phyloP scores from a whole-genome alignment of 2,329 filamentous ascomycete species.

The Malbranchea cinnamomea region DNA sequence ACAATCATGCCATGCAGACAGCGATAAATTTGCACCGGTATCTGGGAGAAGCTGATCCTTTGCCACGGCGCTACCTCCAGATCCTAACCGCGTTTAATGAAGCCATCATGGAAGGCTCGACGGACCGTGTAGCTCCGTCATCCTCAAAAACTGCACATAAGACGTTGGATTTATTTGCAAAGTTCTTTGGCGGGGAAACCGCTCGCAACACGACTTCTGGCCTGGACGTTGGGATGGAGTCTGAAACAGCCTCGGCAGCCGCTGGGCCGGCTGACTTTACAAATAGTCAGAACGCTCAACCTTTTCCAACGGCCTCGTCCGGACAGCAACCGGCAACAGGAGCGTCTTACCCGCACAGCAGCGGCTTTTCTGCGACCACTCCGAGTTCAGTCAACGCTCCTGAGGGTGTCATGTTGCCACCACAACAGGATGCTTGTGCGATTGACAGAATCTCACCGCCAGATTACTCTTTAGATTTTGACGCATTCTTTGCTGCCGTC shows the following conservation, averaged over 20 bases:
- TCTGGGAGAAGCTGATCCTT: conserved; percentile 34
- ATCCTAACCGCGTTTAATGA: conserved; percentile 37
- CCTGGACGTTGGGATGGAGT: not conserved
- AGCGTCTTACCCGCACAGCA: too few species aligned
- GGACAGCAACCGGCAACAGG: not conserved
- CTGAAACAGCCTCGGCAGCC: not conserved
- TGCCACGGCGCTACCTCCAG: conserved; percentile 35
- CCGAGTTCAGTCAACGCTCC: too few species aligned
- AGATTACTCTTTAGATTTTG: conserved; percentile 7
- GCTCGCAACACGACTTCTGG: conserved; percentile 1
- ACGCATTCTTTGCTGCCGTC: conserved; percentile 5
- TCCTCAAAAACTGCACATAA: conserved; percentile 1
- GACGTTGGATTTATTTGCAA: conserved; percentile 4
- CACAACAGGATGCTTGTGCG: too few species aligned
- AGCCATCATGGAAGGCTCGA: conserved; percentile 7
- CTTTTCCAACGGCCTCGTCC: not conserved
- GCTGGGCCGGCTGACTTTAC: not conserved
- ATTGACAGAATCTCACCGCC: conserved; percentile 7
- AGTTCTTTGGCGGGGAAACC: conserved; percentile 6
- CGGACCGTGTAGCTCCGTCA: conserved; percentile 1
- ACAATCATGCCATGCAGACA: conserved; percentile 28
- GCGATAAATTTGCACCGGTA: conserved; percentile 36
- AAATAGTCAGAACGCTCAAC: not conserved
- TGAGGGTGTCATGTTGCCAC: too few species aligned
- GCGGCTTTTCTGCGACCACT: not conserved